Evolutionary conservation across 2,329 filamentous ascomycete genomes (phyloP), one percentile per base, ranked within the genome.

Genomic region (Alternaria triticina): DNA sequence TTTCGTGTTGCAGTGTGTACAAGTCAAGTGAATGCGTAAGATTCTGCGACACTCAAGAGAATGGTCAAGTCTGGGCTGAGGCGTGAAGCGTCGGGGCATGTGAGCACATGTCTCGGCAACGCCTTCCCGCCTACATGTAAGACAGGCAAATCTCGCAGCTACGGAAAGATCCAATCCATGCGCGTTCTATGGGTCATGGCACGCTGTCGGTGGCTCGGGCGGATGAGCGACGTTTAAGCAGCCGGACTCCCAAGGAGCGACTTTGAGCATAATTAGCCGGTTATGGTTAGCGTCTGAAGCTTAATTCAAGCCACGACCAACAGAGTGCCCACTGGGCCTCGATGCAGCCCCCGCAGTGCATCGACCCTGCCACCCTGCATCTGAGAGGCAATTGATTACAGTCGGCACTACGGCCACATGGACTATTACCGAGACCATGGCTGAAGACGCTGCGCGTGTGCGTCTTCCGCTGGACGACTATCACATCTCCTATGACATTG

Each of bases 11-110:
- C 47, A 65, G 70, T 73, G 60, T 55, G 54, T 63, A 64, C 9
- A 49, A 30, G 36, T 57, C 69, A 67, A 36, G 64, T 47, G 61
- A 70, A 70, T 77, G 75, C 69, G 77, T 65, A 59, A 12, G 70
- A 70, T 75, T 55, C 63, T 74, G 76, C 69, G 76, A 77, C 75
- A 73, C 68, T 70, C 70, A 74, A 74, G 75, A 71, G 20, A 65
- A 36, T 20, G 59, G 68, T 66, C 70, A 73, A 73, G 68, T 55
- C 67, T 65, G 52, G 61, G 74, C 72, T 78, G 77, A 77, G 66
- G 74, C 77, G 62, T 67, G 66, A 61, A 74, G 70, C 72, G 75
- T 73, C 65, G 57, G 70, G 66, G 59, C 54, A 46, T 50, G 59
- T 51, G 51, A 65, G 68, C 51, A 25, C 15, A 49, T 60, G 52